Percentiles rank a stretch among this genome's conserved stretches.
phyloP scores from a whole-genome alignment of 805 yeast species.

The Kodamaea neixiangensis region DNA sequence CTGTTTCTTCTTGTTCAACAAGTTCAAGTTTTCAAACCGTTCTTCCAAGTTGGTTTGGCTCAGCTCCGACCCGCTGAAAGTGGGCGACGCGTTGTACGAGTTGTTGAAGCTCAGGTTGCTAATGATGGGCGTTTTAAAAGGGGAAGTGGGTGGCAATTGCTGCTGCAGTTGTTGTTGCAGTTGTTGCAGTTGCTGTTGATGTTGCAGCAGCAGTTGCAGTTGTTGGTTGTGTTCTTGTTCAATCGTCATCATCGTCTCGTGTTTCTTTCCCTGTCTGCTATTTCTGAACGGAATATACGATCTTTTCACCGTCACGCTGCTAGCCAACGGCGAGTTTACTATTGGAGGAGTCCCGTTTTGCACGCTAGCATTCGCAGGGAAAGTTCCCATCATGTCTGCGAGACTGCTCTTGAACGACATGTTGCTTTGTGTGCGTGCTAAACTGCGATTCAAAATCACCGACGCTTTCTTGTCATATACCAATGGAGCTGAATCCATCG shows the following conservation, averaged over 20 bases:
- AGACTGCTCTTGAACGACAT: slow-evolving; percentile 75
- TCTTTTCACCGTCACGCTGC: slow-evolving; percentile 22
- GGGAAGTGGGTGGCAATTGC: slow-evolving; percentile 11
- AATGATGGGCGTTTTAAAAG: slow-evolving; percentile 17
- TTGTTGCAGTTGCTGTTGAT: background rate
- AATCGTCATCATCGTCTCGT: slow-evolving; percentile 1
- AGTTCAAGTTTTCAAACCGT: slow-evolving; percentile 3
- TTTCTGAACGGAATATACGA: slow-evolving; percentile 46
- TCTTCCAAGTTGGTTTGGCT: slow-evolving; percentile 7
- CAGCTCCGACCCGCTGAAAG: slow-evolving; percentile 5
- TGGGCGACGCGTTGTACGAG: slow-evolving; percentile 1
- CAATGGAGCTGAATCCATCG: slow-evolving; percentile 74
- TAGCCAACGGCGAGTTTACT: slow-evolving; percentile 10
- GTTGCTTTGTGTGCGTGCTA: slow-evolving; percentile 73
- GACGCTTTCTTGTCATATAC: slow-evolving; percentile 79
- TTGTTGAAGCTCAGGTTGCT: slow-evolving; percentile 8
- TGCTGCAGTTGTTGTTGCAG: background rate
- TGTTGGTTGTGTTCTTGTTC: background rate
- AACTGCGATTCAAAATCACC: slow-evolving; percentile 67
- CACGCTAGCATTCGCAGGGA: background rate
- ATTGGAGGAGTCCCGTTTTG: slow-evolving; percentile 12
- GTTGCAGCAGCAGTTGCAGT: background rate
- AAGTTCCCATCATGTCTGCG: slow-evolving; percentile 55
- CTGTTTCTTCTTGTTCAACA: slow-evolving; percentile 6
- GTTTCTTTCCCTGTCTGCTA: slow-evolving; percentile 21